A percentile compares a stretch with the other conserved stretches of the same genome.
These are phyloP conservation scores for Phytophthora chlamydospora DNA, from an alignment of 352 stramenopile species.

Conservation along the genomic window DNA sequence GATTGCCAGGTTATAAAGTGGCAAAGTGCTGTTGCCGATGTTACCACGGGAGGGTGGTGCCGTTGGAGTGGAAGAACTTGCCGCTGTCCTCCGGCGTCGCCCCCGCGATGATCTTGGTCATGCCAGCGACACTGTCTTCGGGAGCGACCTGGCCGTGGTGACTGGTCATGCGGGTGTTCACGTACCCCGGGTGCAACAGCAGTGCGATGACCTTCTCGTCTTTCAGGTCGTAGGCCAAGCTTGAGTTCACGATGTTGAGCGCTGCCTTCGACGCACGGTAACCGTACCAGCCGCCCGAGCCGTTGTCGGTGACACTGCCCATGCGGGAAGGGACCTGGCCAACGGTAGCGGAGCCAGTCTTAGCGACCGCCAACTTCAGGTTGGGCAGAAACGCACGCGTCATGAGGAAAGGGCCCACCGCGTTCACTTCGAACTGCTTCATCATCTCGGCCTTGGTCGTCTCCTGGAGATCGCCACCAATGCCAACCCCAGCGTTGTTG, in stretches of 20 bases:
- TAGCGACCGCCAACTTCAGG: slow-evolving; percentile 38
- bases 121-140: slow-evolving; percentile 38
- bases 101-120: slow-evolving; percentile 41
- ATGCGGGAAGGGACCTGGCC: slow-evolving; percentile 49
- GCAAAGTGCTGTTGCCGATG: too few relatives aligned
- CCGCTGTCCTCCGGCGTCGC: slow-evolving; percentile 39
- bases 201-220: slow-evolving; percentile 44
- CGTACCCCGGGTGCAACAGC: slow-evolving; percentile 52
- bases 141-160: slow-evolving; percentile 28
- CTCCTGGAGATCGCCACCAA: slow-evolving; percentile 39
- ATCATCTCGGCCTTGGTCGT: slow-evolving; percentile 49
- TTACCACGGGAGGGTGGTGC: too few relatives aligned
- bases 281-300: slow-evolving; percentile 41
- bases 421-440: slow-evolving; percentile 63
- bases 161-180: slow-evolving; percentile 51
- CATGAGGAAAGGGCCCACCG: slow-evolving; percentile 54
- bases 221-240: slow-evolving; percentile 45
- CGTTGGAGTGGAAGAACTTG: slow-evolving; percentile 50
- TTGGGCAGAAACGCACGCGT: slow-evolving; percentile 51
- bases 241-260: slow-evolving; percentile 66
- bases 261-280: slow-evolving; percentile 72
- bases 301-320: slow-evolving; percentile 48
- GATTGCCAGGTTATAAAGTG: too few relatives aligned
- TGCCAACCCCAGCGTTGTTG: slow-evolving; percentile 69
- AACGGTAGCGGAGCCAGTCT: slow-evolving; percentile 37